phyloP scores from a whole-genome alignment of 257 asterid genomes.

The Echites panduratus region DNA sequence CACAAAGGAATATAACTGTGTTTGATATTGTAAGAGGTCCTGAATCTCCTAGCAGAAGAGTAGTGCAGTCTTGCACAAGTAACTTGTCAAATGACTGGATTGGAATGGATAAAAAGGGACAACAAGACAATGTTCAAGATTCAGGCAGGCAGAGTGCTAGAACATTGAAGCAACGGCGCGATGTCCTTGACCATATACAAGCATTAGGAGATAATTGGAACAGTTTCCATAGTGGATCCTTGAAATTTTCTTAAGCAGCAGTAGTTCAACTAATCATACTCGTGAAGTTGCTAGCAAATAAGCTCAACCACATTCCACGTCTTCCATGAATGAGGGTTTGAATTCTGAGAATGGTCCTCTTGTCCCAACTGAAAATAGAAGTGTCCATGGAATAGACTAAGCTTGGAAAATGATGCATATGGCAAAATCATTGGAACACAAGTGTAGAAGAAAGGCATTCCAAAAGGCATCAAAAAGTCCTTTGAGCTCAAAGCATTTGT shows the following conservation, averaged over 20 bases:
- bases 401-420: constrained; percentile 70
- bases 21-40: constrained; percentile 28
- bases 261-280: constrained; percentile 20
- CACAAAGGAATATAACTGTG: background rate
- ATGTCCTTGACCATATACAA: constrained; percentile 47
- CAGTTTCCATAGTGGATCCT: constrained; percentile 42
- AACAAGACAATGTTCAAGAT: constrained; percentile 9
- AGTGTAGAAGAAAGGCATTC: constrained; percentile 6
- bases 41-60: constrained; percentile 22
- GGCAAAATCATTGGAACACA: constrained; percentile 42
- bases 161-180: constrained; percentile 46
- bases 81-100: constrained; percentile 8
- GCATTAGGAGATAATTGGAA: constrained; percentile 58
- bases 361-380: constrained; percentile 12
- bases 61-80: constrained; percentile 22
- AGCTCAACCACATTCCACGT: constrained; percentile 16
- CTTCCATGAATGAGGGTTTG: constrained; percentile 25
- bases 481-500: constrained; percentile 13
- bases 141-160: constrained; percentile 34
- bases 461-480: constrained; percentile 22
- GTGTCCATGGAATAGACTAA: constrained; percentile 35
- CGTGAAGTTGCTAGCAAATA: constrained; percentile 15
- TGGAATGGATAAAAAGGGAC: constrained; percentile 24
- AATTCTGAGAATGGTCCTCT: constrained; percentile 26
- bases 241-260: constrained; percentile 36